A percentile compares a stretch with the other conserved stretches of the same genome.
phyloP scores from a whole-genome alignment of 148 eudicot genomes.

The Rhododendron kiyosumense region DNA sequence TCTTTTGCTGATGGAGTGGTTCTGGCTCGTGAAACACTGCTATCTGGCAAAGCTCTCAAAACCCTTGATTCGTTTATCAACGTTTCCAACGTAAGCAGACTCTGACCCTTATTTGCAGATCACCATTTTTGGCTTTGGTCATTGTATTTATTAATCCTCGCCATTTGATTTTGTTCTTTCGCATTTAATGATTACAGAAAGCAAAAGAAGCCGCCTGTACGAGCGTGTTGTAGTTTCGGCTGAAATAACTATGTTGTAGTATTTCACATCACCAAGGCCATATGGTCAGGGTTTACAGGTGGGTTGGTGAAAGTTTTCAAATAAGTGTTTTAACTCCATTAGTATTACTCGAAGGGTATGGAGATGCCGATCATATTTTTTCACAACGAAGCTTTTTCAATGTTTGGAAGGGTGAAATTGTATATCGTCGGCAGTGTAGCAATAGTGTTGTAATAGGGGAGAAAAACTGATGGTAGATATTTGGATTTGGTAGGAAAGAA shows the following conservation, averaged over 20 bases:
- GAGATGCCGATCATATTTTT: not conserved
- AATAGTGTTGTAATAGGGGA: not conserved
- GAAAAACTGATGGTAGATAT: not conserved
- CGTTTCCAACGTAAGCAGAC: conserved; percentile 58
- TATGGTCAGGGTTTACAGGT: not conserved
- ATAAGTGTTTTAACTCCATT: not conserved
- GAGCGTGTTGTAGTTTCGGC: not conserved
- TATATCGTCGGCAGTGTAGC: not conserved
- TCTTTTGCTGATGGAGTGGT: conserved; percentile 71
- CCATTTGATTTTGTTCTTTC: not conserved
- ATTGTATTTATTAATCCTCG: not conserved
- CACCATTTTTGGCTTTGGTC: not conserved
- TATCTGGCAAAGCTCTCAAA: conserved; percentile 67
- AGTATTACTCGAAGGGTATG: not conserved
- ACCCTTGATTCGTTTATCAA: conserved; percentile 74
- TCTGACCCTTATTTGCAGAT: not conserved
- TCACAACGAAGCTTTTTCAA: not conserved
- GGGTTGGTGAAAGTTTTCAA: not conserved
- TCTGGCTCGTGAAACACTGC: conserved; percentile 71
- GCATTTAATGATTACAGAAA: not conserved
- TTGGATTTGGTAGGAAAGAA: not conserved
- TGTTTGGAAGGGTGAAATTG: not conserved
- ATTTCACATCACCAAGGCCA: not conserved
- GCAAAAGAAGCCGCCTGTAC: not conserved
- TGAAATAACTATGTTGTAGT: not conserved